Percentiles rank a stretch among this genome's conserved stretches.
phyloP scores from a whole-genome alignment of 768 basidiomycete genomes.

The Kwoniella sp. region DNA sequence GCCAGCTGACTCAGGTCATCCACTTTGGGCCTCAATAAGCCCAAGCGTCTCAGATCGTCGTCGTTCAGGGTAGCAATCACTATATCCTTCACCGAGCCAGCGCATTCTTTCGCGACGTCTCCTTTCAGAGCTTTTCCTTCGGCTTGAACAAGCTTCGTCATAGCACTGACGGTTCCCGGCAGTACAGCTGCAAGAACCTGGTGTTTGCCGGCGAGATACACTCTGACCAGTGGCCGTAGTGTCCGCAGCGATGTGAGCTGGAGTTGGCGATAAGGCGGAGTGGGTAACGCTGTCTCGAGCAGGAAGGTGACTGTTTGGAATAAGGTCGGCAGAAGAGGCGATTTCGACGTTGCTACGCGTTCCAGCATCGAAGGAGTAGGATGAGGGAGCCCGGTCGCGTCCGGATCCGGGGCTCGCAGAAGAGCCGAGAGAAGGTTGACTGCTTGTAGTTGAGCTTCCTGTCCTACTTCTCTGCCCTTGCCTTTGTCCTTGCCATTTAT shows the following conservation, averaged over 20 bases:
- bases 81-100: constrained; percentile 35
- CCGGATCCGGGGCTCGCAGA: constrained; percentile 59
- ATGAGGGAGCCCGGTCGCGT: constrained; percentile 18
- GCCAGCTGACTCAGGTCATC: constrained; percentile 50
- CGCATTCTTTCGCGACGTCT: constrained; percentile 31
- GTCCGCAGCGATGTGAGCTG: constrained; percentile 68
- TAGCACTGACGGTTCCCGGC: constrained; percentile 78
- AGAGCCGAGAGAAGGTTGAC: constrained; percentile 68
- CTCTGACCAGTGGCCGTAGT: constrained; percentile 62
- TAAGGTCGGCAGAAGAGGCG: constrained; percentile 67
- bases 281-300: constrained; percentile 61
- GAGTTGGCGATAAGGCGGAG: constrained; percentile 65
- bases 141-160: constrained; percentile 72
- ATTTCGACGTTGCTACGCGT: constrained; percentile 24
- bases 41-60: constrained; percentile 31
- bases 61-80: constrained; percentile 47
- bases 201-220: constrained; percentile 62
- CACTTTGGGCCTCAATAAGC: constrained; percentile 32
- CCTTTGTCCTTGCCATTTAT: constrained; percentile 58
- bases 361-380: constrained; percentile 37
- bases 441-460: constrained; percentile 80
- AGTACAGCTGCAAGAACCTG: constrained; percentile 62
- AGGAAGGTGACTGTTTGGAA: constrained; percentile 80
- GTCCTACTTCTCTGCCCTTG: constrained; percentile 68
- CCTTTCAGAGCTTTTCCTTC: constrained; percentile 36